phyloP scores from a whole-genome alignment of 306 rosid genomes.

The Lathyrus aphaca region DNA sequence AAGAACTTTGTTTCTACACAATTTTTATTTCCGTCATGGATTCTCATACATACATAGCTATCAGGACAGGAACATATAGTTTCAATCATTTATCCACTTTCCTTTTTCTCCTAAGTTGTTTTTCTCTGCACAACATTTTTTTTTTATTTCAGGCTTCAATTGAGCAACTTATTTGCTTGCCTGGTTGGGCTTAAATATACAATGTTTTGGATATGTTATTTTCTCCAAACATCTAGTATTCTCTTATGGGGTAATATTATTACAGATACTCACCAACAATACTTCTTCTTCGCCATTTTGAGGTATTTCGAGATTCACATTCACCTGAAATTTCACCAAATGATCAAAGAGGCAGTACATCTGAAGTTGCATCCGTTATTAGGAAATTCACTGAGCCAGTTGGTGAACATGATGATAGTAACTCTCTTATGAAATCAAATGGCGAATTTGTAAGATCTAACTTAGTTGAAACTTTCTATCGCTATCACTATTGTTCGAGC shows the following conservation, averaged over 20 bases:
- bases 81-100: slow-evolving; percentile 17
- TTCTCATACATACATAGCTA: background rate
- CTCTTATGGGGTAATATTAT: slow-evolving; percentile 41
- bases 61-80: slow-evolving; percentile 16
- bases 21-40: background rate
- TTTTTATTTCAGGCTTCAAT: slow-evolving; percentile 16
- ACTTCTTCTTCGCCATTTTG: slow-evolving; percentile 93
- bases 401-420: slow-evolving; percentile 56
- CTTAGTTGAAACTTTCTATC: slow-evolving; percentile 27
- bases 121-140: slow-evolving; percentile 19
- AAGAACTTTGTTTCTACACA: background rate
- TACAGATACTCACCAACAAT: slow-evolving; percentile 86
- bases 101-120: background rate
- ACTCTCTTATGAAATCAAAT: slow-evolving; percentile 47
- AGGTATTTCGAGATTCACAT: slow-evolving; percentile 71
- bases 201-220: slow-evolving; percentile 30
- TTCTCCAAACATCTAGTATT: slow-evolving; percentile 28
- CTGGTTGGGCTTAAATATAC: slow-evolving; percentile 35
- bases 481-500: slow-evolving; percentile 8
- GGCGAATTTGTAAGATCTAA: slow-evolving; percentile 67
- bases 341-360: slow-evolving; percentile 72
- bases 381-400: slow-evolving; percentile 78
- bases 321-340: slow-evolving; percentile 59
- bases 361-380: slow-evolving; percentile 84
- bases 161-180: slow-evolving; percentile 3